phyloP scores from a whole-genome alignment of 2,329 filamentous ascomycete genomes.

The Botrytis sinoallii region DNA sequence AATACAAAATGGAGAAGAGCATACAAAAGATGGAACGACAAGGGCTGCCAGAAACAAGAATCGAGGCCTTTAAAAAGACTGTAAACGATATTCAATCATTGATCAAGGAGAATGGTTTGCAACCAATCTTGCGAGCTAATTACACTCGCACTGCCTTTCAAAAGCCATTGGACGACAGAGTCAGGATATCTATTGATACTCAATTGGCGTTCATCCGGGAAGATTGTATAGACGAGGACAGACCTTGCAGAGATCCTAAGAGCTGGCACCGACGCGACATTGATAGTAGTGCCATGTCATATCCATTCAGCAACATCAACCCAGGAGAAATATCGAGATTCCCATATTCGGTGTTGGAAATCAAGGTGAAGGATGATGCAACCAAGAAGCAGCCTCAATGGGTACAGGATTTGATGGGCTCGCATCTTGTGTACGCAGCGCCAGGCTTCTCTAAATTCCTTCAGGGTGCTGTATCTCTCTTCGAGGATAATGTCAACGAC shows the following conservation, averaged over 20 bases:
- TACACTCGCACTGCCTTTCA: constrained; percentile 95
- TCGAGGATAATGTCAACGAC: constrained; percentile 94
- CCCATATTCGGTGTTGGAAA: constrained; percentile 86
- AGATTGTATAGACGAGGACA: constrained; percentile 71
- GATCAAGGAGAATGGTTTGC: constrained; percentile 70
- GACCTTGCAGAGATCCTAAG: constrained; percentile 84
- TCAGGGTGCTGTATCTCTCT: constrained; percentile 85
- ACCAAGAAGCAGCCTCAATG: constrained; percentile 72
- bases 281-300: constrained; percentile 76
- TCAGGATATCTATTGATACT: constrained; percentile 91
- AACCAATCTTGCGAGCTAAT: constrained; percentile 85
- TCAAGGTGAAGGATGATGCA: constrained; percentile 73
- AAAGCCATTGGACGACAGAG: constrained; percentile 84
- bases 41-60: constrained; percentile 62
- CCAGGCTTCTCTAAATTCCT: constrained; percentile 96
- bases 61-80: constrained; percentile 66
- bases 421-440: constrained; percentile 85
- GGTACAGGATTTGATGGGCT: constrained; percentile 88
- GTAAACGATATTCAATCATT: constrained; percentile 77
- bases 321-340: constrained; percentile 90
- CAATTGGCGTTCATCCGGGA: constrained; percentile 83
- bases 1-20: constrained; percentile 90
- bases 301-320: constrained; percentile 82
- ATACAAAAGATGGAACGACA: constrained; percentile 82
- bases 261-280: constrained; percentile 93